Base-by-base conservation (phyloP, 2,329 filamentous ascomycete species). In the Acrocalymma vagum region DNA sequence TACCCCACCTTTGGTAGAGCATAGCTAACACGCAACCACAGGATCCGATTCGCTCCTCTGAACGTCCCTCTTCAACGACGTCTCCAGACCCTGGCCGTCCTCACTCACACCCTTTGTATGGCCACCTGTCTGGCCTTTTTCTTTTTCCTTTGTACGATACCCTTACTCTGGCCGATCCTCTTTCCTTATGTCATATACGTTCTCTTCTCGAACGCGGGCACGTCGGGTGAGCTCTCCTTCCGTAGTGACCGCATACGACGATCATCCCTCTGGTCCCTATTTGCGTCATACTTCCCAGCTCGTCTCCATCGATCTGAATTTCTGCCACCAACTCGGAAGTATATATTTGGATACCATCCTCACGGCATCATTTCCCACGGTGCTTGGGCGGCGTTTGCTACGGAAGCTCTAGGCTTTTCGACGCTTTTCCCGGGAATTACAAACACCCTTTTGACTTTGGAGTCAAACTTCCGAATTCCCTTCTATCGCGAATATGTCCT, bases 351-450 rank as follows among this genome's bases (percentile, higher is more conserved):
- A 29, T 97, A 97, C 69, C 94, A 97, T 61, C 94, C 94, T 0
- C 94, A 99, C 65, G 93, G 94, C 16, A 97, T 99, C 69, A 96
- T 99, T 62, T 94, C 88, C 5, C 90, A 96, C 59, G 94, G 93
- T n/a, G 93, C 92, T 0, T 96, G 93, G 74, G 89, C 85, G 5
- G 88, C 92, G 5, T 97, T 97, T 63, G 88, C 81, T 4, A 97
- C 93, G 1, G 92, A 96, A 58, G 90, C 90, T 0, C 79, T 96
- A 0, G 90, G 90, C 0, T 97, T 96, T 69, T 80, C 83, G 0
- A 83, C 88, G 40, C 83, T 95, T 47, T 99, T 96, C 60, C 94
- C 94, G 0, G 93, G 91, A 45, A 96, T 99, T 69, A 96, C 88
- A 29, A 97, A 97, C 72, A 92, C 89, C 6, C 76, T 97, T 15